A percentile compares a stretch with the other conserved stretches of the same genome.
These are phyloP conservation scores for Phytophthora citricola DNA, from an alignment of 352 stramenopile genomes.

Conservation along the genomic window DNA sequence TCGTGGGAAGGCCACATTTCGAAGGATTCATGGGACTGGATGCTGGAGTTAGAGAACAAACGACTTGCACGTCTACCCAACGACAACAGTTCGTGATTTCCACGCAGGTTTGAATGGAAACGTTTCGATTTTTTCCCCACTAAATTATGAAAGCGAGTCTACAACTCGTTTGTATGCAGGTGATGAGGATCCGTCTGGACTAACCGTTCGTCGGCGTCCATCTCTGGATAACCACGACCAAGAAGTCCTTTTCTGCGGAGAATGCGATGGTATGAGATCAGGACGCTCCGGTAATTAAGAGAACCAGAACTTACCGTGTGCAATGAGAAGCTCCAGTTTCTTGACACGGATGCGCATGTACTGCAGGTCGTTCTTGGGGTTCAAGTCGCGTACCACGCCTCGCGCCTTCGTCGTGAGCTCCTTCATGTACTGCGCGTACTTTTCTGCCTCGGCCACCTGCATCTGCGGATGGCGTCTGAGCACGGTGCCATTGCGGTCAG, in stretches of 20 bases:
- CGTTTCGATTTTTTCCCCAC: slow-evolving; percentile 8
- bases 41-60: slow-evolving; percentile 63
- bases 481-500: slow-evolving; percentile 90
- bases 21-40: slow-evolving; percentile 57
- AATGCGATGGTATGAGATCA: slow-evolving; percentile 2
- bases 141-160: slow-evolving; percentile 17
- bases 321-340: slow-evolving; percentile 93
- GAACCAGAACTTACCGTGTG: slow-evolving; percentile 69
- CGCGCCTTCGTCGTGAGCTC: slow-evolving; percentile 91
- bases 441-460: slow-evolving; percentile 90
- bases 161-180: slow-evolving; percentile 11
- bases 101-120: slow-evolving; percentile 16
- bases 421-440: slow-evolving; percentile 93
- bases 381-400: slow-evolving; percentile 94
- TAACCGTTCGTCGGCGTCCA: slow-evolving; percentile 75
- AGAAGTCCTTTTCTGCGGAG: slow-evolving; percentile 89
- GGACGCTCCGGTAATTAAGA: neutral
- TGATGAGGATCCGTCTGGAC: neutral
- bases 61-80: slow-evolving; percentile 39
- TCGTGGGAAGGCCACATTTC: slow-evolving; percentile 61
- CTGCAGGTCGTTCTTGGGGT: slow-evolving; percentile 95
- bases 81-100: slow-evolving; percentile 23
- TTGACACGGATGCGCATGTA: slow-evolving; percentile 94
- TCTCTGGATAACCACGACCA: slow-evolving; percentile 95
- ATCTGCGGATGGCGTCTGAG: slow-evolving; percentile 92